Conservation (phyloP, 2,329 filamentous ascomycete genomes). For the Didymosphaeria variabile region DNA sequence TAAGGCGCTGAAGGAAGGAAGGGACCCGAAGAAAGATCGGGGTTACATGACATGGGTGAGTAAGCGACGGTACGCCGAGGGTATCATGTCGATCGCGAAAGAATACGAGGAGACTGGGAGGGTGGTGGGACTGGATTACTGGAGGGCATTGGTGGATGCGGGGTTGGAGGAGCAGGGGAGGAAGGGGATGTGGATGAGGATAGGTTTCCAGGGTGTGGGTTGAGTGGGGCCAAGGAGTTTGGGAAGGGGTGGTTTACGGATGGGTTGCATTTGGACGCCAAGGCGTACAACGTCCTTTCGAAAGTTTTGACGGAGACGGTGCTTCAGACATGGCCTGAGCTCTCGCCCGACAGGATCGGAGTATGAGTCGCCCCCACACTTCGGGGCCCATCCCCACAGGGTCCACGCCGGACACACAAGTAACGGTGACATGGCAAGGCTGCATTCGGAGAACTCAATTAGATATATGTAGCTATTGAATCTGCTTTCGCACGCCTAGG, state of each 20-base stretch:
- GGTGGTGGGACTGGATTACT: conserved; percentile 47
- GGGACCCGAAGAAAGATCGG: conserved; percentile 24
- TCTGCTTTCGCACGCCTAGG: background rate
- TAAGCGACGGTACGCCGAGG: conserved; percentile 51
- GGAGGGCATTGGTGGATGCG: conserved; percentile 40
- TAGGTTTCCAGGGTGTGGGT: conserved; percentile 47
- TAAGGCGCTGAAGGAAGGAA: conserved; percentile 16
- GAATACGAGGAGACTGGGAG: conserved; percentile 45
- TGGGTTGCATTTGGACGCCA: conserved; percentile 47
- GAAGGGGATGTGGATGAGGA: conserved; percentile 35
- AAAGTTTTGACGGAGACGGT: conserved; percentile 32
- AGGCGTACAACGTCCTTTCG: conserved; percentile 42
- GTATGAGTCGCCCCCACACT: background rate
- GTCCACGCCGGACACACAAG: background rate
- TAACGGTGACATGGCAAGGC: background rate
- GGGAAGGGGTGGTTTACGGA: conserved; percentile 49
- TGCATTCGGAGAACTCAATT: background rate
- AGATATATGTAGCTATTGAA: conserved; percentile 1
- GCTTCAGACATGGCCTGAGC: conserved; percentile 41
- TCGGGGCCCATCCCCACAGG: background rate
- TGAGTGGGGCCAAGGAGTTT: conserved; percentile 42
- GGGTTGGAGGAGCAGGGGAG: conserved; percentile 33
- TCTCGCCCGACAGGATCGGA: conserved; percentile 33
- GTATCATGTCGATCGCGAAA: conserved; percentile 46
- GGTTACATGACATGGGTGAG: conserved; percentile 48